Evolutionary conservation across 331 rosid genomes (phyloP), one percentile per base, ranked within the genome.

Genomic region (Phaseolus coccineus): DNA sequence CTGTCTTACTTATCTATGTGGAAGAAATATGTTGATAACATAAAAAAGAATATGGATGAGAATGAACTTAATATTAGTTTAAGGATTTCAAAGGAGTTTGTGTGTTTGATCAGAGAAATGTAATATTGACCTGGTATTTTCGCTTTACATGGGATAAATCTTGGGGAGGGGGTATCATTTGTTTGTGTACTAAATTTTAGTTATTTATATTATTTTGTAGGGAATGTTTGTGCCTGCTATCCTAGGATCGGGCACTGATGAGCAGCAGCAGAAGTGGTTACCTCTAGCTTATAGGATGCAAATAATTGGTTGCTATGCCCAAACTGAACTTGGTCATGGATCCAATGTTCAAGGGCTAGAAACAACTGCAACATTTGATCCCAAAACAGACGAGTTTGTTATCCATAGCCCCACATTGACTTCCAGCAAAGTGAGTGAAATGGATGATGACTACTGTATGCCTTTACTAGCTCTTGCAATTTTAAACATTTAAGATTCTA

Each of bases 301-400:
- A 89, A 93, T 96, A 74, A 89, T 96, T 82, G 99, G 99, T 82
- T 96, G 99, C 91, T 96, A 93, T 89, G 98, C 99, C 31, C 99
- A 96, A 87, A 96, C 99, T 48, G 99, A 96, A 85, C 99, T 96
- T 53, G 99, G 99, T 22, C 99, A 96, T 73, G 99, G 99, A 70
- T 96, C 98, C 76, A 96, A 96, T 85, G 96, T 96, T 80, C 99
- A 93, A 87, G 99, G 99, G 80, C 96, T 96, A 24, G 99, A 96
- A 87, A 96, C 99, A 58, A 96, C 96, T 39, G 99, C 99, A 77
- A 91, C 94, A 69, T 93, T 90, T 83, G 99, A 96, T 86, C 90
- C 93, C 50, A 69, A 88, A 81, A 90, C 94, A 10, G 96, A 93
- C 4, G 97, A 96, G 81, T 96, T 96, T 57, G 69, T 96, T 82